Evolutionary conservation across 768 basidiomycete species (phyloP).

Genomic region (Boletus rufocinnamomeus): DNA sequence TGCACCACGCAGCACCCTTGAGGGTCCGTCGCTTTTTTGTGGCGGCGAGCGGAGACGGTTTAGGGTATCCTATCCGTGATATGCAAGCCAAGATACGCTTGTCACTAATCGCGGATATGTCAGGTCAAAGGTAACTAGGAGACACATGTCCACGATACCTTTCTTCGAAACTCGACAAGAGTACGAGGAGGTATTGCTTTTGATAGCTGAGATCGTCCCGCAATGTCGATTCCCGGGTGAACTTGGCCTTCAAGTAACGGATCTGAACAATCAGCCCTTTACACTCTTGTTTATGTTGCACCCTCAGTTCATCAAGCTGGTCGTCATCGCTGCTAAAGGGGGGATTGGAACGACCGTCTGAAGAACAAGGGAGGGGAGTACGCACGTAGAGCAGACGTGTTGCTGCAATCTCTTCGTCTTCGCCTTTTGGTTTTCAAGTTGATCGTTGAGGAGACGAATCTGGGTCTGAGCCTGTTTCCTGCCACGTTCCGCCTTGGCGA

Average conservation of each 20-base stretch:
- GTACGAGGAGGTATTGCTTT: slow-evolving; percentile 80
- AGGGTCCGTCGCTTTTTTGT: slow-evolving; percentile 50
- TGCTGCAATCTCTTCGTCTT: slow-evolving; percentile 42
- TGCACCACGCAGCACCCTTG: slow-evolving; percentile 54
- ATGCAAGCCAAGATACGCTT: slow-evolving; percentile 73
- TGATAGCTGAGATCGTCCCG: slow-evolving; percentile 79
- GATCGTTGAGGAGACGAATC: slow-evolving; percentile 64
- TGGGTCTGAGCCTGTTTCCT: slow-evolving; percentile 70
- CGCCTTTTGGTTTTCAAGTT: slow-evolving; percentile 56
- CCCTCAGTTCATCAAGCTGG: slow-evolving; percentile 55
- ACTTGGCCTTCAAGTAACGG: slow-evolving; percentile 89
- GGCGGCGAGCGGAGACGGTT: slow-evolving; percentile 44
- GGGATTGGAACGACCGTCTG: neutral
- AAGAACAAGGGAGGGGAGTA: slow-evolving; percentile 13
- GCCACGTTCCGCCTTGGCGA: slow-evolving; percentile 55
- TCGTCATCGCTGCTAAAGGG: slow-evolving; percentile 46
- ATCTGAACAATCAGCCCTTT: slow-evolving; percentile 92
- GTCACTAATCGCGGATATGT: slow-evolving; percentile 46
- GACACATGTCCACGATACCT: slow-evolving; percentile 46
- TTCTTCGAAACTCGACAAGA: slow-evolving; percentile 70
- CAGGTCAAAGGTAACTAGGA: neutral
- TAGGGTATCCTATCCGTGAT: slow-evolving; percentile 67
- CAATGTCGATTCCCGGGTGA: slow-evolving; percentile 80
- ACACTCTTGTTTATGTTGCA: slow-evolving; percentile 81
- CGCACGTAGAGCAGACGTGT: slow-evolving; percentile 65